Percentiles rank a stretch among this genome's conserved stretches.
Evolutionary conservation across 441 rosid genomes (phyloP).

Genomic region (Pelargonium australe): DNA sequence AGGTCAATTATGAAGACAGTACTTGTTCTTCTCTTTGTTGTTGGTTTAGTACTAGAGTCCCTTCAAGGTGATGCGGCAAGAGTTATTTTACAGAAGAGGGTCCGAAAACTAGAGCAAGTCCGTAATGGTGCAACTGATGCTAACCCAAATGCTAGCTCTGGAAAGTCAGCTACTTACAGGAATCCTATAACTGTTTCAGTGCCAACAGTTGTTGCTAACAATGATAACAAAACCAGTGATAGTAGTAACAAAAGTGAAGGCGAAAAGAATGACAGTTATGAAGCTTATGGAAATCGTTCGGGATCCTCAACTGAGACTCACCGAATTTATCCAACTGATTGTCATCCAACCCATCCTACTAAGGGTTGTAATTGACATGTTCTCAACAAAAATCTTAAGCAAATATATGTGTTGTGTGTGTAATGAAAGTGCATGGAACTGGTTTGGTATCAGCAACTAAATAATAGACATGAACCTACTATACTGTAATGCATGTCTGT

Average conservation of each 20-base stretch:
- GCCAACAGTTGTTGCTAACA: neutral
- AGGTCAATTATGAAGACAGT: slow-evolving; percentile 23
- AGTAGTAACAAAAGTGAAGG: slow-evolving; percentile 14
- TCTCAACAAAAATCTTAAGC: neutral
- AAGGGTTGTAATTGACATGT: slow-evolving; percentile 12
- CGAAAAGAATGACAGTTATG: slow-evolving; percentile 19
- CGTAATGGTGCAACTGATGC: slow-evolving; percentile 6
- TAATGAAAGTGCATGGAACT: neutral
- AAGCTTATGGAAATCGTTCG: slow-evolving; percentile 24
- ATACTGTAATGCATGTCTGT: neutral
- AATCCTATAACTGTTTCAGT: neutral
- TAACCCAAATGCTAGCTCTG: slow-evolving; percentile 7
- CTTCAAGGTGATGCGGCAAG: slow-evolving; percentile 23
- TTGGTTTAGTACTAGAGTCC: slow-evolving; percentile 18
- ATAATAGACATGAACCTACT: neutral
- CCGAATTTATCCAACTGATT: slow-evolving; percentile 22
- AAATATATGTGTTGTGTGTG: neutral
- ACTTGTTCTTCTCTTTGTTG: slow-evolving; percentile 13
- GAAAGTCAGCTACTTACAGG: neutral
- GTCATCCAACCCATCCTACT: slow-evolving; percentile 11
- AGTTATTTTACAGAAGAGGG: slow-evolving; percentile 8
- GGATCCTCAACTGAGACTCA: slow-evolving; percentile 28
- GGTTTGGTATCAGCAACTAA: neutral
- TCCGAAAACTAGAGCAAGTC: neutral
- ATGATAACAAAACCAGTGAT: neutral